Percentiles rank a stretch among this genome's conserved stretches.
Evolutionary conservation across 139 green algal genomes (phyloP).

Genomic region (Coelastrella sp.): DNA sequence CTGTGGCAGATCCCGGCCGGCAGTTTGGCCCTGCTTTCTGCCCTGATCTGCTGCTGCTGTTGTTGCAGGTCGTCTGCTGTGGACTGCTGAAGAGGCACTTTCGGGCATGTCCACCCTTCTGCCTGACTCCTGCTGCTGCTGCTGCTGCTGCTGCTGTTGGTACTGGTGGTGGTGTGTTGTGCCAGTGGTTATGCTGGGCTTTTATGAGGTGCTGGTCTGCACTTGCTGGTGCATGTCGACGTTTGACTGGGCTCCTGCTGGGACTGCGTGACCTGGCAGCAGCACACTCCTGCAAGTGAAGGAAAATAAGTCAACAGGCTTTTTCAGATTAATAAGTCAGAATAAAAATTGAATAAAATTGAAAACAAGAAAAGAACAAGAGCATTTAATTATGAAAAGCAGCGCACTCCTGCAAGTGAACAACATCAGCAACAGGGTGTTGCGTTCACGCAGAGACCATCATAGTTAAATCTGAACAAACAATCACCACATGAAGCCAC

Average conservation of each 20-base stretch:
- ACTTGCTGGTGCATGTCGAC: neutral
- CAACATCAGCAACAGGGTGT: too few species aligned
- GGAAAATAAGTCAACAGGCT: neutral
- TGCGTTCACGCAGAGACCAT: too few species aligned
- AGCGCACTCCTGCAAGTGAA: too few species aligned
- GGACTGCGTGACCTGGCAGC: slow-evolving; percentile 30
- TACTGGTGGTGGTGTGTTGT: slow-evolving; percentile 1
- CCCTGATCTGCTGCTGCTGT: neutral
- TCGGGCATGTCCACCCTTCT: neutral
- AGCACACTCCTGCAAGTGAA: slow-evolving; percentile 13
- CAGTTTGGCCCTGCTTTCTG: neutral
- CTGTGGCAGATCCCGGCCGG: neutral
- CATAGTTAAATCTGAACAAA: too few species aligned
- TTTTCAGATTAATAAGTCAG: neutral
- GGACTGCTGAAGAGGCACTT: slow-evolving; percentile 42
- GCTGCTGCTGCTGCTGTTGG: neutral
- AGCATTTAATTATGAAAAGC: too few species aligned
- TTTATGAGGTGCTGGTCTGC: neutral
- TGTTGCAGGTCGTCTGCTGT: neutral
- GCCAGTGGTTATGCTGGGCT: slow-evolving; percentile 27
- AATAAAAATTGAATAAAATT: too few species aligned
- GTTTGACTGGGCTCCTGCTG: neutral
- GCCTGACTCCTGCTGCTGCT: neutral
- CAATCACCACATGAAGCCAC: too few species aligned
- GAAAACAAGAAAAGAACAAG: too few species aligned